Base-by-base conservation (phyloP, 2,329 filamentous ascomycete genomes). In the Claviceps monticola region DNA sequence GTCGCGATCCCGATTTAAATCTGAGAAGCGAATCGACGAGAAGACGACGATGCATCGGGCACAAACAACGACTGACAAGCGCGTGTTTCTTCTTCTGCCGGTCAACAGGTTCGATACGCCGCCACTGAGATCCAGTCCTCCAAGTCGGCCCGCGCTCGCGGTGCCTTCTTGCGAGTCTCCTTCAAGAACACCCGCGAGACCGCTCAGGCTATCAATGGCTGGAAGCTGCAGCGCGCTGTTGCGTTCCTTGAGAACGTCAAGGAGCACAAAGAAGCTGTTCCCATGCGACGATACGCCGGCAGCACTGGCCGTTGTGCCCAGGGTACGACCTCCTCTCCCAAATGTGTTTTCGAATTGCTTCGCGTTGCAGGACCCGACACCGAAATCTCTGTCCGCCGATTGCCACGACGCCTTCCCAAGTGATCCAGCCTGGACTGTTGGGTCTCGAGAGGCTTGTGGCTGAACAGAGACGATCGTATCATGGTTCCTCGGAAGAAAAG, bases 141-240 rank as follows among this genome's bases (percentile, higher is more conserved):
- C 66, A 96, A 95, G 83, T 95, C 88, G 78, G 93, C 93, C 75
- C 88, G 91, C 79, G 86, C 91, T 71, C 90, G 93, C 76, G 93
- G 94, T 75, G 89, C 90, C 73, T 98, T 97, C 82, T 87, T 98
- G 68, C 89, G 93, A 72, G 91, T 97, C 66, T 95, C 88, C 66
- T 98, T 96, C 88, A 98, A 98, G 86, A 98, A 98, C 85, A 98
- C 93, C 72, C 89, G 93, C 71, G 94, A 98, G 82, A 96, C 91
- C 63, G 93, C 94, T 61, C 93, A 97, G 81, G 90, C 90, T 68
- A 95, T 98, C 83, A 97, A 93, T 78, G 91, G 91, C 76, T 95
- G 89, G 89, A 96, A 96, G 81, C 73, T 97, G 70, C 80, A 88
- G 76, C 90, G 93, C 70, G 93, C 93, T 68, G 77, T 96, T 64